These are phyloP conservation scores for Pyrenochaeta sp. DNA, from an alignment of 2,329 filamentous ascomycete genomes.

Conservation along the genomic window DNA sequence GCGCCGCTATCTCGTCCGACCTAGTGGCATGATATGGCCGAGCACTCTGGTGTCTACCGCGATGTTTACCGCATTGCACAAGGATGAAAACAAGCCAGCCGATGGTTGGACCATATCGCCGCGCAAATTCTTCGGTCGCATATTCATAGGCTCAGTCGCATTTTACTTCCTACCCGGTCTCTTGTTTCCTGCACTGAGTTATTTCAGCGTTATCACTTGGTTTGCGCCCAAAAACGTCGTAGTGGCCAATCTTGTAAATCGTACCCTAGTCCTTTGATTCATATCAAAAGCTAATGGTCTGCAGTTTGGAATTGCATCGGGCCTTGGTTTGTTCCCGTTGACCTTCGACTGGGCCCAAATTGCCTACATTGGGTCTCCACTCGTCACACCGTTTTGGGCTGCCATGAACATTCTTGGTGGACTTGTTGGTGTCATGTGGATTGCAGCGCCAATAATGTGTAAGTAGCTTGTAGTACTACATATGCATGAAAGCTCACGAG, in stretches of 20 bases:
- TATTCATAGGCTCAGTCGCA: constrained; percentile 74
- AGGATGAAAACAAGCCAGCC: constrained; percentile 80
- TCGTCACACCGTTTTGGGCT: constrained; percentile 87
- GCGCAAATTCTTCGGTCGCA: constrained; percentile 82
- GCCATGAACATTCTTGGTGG: constrained; percentile 85
- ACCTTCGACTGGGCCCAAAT: constrained; percentile 95
- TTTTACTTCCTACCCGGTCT: constrained; percentile 90
- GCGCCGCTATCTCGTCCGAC: constrained; percentile 80
- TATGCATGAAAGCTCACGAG: constrained; percentile 11
- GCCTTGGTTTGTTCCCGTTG: constrained; percentile 81
- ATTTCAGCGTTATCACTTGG: constrained; percentile 90
- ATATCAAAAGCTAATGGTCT: constrained; percentile 11
- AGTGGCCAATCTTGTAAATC: constrained; percentile 74
- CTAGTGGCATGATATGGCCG: constrained; percentile 91
- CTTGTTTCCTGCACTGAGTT: constrained; percentile 83
- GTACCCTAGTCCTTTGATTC: rapidly evolving
- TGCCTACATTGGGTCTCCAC: constrained; percentile 83
- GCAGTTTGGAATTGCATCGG: constrained; percentile 81
- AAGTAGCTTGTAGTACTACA: constrained; percentile 22
- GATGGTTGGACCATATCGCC: constrained; percentile 84
- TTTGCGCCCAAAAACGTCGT: constrained; percentile 87
- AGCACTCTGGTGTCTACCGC: constrained; percentile 86
- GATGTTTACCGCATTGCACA: constrained; percentile 89
- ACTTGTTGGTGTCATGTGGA: constrained; percentile 84
- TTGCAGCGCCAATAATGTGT: constrained; percentile 78